Evolutionary conservation across 495 filamentous ascomycete genomes (phyloP).

Genomic region (Mytilinidion resinicola): DNA sequence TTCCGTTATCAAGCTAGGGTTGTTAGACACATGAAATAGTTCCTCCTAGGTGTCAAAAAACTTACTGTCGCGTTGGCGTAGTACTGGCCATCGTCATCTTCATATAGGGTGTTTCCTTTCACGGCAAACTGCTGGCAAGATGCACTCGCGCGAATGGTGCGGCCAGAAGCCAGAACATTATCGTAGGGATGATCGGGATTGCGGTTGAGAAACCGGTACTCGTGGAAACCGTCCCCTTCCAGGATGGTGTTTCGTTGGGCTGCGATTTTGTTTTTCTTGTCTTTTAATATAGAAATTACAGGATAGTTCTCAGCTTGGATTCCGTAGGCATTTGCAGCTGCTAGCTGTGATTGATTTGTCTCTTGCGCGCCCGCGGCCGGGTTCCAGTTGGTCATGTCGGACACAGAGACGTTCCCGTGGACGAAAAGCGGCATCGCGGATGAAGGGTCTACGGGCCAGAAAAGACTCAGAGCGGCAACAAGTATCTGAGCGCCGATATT

Average conservation of each 20-base stretch:
- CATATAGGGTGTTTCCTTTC: no score
- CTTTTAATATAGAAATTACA: not conserved
- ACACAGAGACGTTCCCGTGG: constrained; percentile 15
- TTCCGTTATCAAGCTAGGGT: not conserved
- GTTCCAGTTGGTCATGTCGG: constrained; percentile 18
- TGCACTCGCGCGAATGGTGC: constrained; percentile 8
- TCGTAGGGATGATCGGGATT: constrained; percentile 16
- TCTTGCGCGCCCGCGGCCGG: not conserved
- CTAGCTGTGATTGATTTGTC: constrained; percentile 2
- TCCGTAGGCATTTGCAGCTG: constrained; percentile 12
- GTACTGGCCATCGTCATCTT: no score
- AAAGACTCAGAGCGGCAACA: constrained; percentile 21
- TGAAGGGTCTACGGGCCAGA: constrained; percentile 26
- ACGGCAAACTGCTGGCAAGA: constrained; percentile 5
- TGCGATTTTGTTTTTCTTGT: not conserved
- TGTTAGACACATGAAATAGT: not conserved
- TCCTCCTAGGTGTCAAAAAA: not conserved
- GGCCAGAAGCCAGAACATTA: constrained; percentile 6
- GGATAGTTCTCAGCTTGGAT: constrained; percentile 11
- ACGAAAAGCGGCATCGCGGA: constrained; percentile 14
- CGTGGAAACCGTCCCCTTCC: constrained; percentile 15
- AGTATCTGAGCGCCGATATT: constrained; percentile 26
- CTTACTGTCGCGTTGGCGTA: not conserved
- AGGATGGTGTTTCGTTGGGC: constrained; percentile 10
- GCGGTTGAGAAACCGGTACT: constrained; percentile 23